Conservation (phyloP, 805 yeast species). For the Cyberlindnera maclurae region DNA sequence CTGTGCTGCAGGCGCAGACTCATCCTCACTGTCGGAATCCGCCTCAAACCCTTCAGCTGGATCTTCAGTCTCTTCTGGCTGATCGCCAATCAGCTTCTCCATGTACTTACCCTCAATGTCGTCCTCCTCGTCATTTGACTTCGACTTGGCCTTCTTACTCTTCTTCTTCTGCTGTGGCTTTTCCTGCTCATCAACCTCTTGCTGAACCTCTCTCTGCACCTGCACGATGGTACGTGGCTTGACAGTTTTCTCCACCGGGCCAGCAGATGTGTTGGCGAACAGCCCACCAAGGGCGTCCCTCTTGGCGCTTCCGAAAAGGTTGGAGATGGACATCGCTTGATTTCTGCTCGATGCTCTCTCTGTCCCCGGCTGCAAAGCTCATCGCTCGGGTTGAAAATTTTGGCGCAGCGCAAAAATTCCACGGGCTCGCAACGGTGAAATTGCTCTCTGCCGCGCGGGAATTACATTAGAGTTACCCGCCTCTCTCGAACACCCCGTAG, state of each 20-base stretch:
- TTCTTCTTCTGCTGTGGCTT: conserved; percentile 17
- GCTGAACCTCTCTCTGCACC: conserved; percentile 15
- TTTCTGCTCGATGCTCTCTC: not conserved
- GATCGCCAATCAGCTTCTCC: conserved; percentile 38
- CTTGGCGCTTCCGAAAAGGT: conserved; percentile 26
- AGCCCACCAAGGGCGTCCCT: conserved; percentile 28
- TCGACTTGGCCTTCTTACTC: conserved; percentile 17
- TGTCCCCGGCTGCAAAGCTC: not conserved
- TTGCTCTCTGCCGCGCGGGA: too few species aligned
- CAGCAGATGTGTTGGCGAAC: conserved; percentile 34
- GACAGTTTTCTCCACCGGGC: conserved; percentile 38
- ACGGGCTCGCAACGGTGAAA: too few species aligned
- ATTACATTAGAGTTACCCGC: not conserved
- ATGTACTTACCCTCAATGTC: conserved; percentile 52
- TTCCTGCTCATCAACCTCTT: conserved; percentile 17
- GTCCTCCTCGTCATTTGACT: conserved; percentile 21
- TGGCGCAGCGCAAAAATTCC: too few species aligned
- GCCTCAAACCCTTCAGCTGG: conserved; percentile 18
- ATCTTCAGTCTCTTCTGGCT: conserved; percentile 22
- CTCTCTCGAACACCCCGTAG: not conserved
- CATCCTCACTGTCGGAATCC: conserved; percentile 23
- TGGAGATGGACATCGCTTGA: conserved; percentile 18
- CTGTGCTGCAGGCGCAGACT: conserved; percentile 16
- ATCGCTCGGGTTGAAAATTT: not conserved
- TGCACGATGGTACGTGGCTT: too few species aligned